These are phyloP conservation scores for Clonostachys sp. DNA, from an alignment of 2,329 filamentous ascomycete genomes.

Conservation along the genomic window DNA sequence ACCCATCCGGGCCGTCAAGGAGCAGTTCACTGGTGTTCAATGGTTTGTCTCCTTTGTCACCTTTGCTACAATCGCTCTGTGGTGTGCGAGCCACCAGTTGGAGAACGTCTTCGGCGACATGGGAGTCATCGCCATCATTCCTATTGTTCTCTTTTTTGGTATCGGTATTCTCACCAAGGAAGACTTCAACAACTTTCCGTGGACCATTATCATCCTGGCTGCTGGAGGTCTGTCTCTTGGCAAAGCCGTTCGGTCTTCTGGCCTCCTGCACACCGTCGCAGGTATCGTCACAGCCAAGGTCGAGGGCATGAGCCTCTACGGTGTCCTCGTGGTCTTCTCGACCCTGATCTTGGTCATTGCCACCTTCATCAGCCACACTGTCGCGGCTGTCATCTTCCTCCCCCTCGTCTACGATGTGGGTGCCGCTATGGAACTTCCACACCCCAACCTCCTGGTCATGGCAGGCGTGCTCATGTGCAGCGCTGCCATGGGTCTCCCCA, in stretches of 20 bases:
- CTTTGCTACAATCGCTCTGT: conserved; percentile 77
- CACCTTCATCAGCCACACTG: conserved; percentile 96
- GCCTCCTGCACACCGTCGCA: conserved; percentile 85
- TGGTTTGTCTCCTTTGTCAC: conserved; percentile 90
- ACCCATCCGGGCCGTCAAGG: conserved; percentile 83
- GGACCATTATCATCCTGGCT: conserved; percentile 98
- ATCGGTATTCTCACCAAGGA: conserved; percentile 96
- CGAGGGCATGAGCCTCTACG: conserved; percentile 76
- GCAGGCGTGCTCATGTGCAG: conserved; percentile 92
- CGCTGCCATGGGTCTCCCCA: conserved; percentile 92
- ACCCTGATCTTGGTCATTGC: conserved; percentile 84
- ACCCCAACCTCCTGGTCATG: conserved; percentile 95
- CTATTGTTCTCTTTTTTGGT: conserved; percentile 93
- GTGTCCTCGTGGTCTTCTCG: conserved; percentile 81
- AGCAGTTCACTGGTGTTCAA: conserved; percentile 82
- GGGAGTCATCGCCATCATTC: conserved; percentile 96
- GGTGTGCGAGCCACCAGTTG: conserved; percentile 89
- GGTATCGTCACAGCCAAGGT: conserved; percentile 69
- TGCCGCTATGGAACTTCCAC: conserved; percentile 77
- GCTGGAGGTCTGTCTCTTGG: conserved; percentile 89
- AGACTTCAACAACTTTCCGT: conserved; percentile 99
- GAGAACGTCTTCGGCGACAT: conserved; percentile 91
- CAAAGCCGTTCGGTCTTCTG: conserved; percentile 90
- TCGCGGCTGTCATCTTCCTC: conserved; percentile 90
- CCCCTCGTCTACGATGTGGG: conserved; percentile 88